Evolutionary conservation across 2,329 filamentous ascomycete genomes (phyloP), one percentile per base, ranked within the genome.

Genomic region (Aspergillus arachidicola): DNA sequence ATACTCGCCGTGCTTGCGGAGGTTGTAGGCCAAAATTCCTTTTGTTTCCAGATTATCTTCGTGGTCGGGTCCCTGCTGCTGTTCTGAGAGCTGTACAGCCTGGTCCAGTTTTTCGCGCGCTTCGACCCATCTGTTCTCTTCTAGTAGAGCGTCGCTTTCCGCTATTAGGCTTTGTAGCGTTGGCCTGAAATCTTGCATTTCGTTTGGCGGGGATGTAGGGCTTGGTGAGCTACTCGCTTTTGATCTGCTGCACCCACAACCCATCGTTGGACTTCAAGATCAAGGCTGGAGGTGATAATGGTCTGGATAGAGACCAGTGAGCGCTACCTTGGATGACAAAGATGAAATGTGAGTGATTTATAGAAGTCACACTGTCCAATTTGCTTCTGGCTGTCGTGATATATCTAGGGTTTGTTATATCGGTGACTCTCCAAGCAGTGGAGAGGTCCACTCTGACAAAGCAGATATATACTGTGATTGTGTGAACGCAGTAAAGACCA

Each of bases 351-450:
- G 0, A 32, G 7, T 32, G 1, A 10, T 10, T 2, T 32, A 32
- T 32, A 10, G 30, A 32, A 32, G 7, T 0, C 0, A 32, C 0
- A 32, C 30, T 32, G 1, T 11, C 1, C 0, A 2, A 32, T 11
- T 11, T 34, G 1, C 1, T 28, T 28, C 6, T 28, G 1, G 26
- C 26, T 28, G 3, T 28, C 4, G 3, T 2, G 26, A 28, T 28
- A 9, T 23, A 23, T 23, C 23, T 23, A 23, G 23, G 23, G 23
- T 23, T 23, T 23, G 23, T 3, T 34, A 34, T 34, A 1, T 12
- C 10, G 32, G 12, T 34, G 10, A 12, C 10, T 34, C 11, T 1
- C 10, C 10, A 12, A 1, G 32, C 32, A 34, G 32, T 0, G 5
- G 1, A 34, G 32, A 34, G 32, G 4, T 12, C 10, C 4, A 12